Percentiles rank a stretch among this genome's conserved stretches.
phyloP scores from a whole-genome alignment of 306 rosid genomes.

The Pterocarpus macrocarpus region DNA sequence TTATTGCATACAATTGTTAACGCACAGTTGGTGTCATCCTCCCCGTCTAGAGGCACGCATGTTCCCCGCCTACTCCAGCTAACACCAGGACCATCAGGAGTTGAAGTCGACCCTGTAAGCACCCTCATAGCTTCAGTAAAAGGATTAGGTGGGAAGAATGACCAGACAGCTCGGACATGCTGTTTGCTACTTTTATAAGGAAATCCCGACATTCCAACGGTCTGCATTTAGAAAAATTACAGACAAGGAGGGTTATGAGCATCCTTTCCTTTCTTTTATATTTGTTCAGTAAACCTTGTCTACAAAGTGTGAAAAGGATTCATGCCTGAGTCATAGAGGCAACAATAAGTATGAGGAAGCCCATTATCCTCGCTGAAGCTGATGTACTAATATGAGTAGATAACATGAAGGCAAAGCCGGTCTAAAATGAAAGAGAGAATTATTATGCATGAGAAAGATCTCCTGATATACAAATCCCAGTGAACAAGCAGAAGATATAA shows the following conservation, averaged over 20 bases:
- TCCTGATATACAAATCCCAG: conserved; percentile 8
- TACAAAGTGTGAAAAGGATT: conserved; percentile 42
- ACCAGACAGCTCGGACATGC: conserved; percentile 59
- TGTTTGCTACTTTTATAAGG: conserved; percentile 43
- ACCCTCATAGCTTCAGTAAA: conserved; percentile 69
- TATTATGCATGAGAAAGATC: background rate
- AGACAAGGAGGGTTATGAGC: conserved; percentile 32
- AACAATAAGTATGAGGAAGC: conserved; percentile 70
- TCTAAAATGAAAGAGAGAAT: conserved; percentile 54
- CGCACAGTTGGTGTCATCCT: conserved; percentile 53
- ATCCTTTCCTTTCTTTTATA: conserved; percentile 37
- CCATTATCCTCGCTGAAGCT: conserved; percentile 78
- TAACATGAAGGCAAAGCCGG: conserved; percentile 85
- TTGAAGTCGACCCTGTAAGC: conserved; percentile 68
- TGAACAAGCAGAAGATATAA: conserved; percentile 21
- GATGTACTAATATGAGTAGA: conserved; percentile 84
- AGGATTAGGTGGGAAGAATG: conserved; percentile 90
- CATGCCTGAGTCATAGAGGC: conserved; percentile 88
- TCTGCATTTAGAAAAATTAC: conserved; percentile 56
- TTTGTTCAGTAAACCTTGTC: conserved; percentile 6
- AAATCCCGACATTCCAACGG: conserved; percentile 59
- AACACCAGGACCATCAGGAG: conserved; percentile 65
- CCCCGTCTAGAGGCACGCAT: conserved; percentile 45
- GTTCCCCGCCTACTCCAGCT: conserved; percentile 79
- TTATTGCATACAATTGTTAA: conserved; percentile 73